These are phyloP conservation scores for Noccaea bulbosa DNA, from an alignment of 345 rosid species.

Conservation along the genomic window DNA sequence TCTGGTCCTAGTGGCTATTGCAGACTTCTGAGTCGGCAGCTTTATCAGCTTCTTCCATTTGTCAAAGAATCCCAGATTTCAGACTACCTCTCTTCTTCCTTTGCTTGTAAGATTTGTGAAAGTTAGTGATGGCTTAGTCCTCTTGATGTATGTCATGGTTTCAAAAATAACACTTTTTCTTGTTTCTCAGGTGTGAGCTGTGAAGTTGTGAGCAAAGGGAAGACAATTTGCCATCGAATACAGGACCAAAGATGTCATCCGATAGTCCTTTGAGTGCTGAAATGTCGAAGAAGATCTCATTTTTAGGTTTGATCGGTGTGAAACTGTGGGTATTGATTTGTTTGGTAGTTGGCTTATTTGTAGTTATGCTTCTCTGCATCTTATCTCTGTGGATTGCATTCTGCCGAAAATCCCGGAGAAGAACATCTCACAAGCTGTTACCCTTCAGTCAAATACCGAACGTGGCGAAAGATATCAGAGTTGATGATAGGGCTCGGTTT, in stretches of 20 bases:
- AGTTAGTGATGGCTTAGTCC: constrained; percentile 40
- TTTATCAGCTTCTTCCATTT: constrained; percentile 40
- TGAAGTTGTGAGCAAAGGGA: constrained; percentile 38
- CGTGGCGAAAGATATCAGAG: constrained; percentile 85
- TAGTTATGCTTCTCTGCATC: constrained; percentile 69
- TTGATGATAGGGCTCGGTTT: constrained; percentile 73
- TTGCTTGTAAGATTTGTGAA: constrained; percentile 32
- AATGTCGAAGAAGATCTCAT: constrained; percentile 68
- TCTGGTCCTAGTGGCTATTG: constrained; percentile 8
- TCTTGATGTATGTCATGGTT: constrained; percentile 43
- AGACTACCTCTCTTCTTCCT: background rate
- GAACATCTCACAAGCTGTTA: constrained; percentile 55
- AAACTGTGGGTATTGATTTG: constrained; percentile 93
- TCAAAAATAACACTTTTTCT: background rate
- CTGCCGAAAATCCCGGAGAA: constrained; percentile 63
- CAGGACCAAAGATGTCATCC: constrained; percentile 61
- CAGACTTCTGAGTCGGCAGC: constrained; percentile 23
- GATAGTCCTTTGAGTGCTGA: constrained; percentile 65
- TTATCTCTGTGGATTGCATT: constrained; percentile 73
- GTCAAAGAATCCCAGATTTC: constrained; percentile 32
- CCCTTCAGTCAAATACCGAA: constrained; percentile 73
- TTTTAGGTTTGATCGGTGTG: constrained; percentile 82
- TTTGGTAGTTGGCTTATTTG: constrained; percentile 64
- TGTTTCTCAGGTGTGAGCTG: constrained; percentile 24
- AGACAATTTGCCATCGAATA: constrained; percentile 10